phyloP scores from a whole-genome alignment of 768 basidiomycete genomes.

The Austroboletus festivus region DNA sequence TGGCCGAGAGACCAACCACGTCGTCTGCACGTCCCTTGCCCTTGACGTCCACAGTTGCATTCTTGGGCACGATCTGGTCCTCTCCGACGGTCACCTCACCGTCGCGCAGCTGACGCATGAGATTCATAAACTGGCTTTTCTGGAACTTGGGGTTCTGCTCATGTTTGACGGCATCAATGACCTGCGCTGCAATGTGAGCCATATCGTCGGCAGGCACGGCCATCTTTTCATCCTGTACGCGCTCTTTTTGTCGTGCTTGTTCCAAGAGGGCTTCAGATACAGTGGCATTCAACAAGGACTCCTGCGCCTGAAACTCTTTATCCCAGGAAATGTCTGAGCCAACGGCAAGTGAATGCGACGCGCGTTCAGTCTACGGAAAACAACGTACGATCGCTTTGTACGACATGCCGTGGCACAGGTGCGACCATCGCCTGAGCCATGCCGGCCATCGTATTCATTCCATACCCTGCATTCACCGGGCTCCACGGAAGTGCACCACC shows the following conservation, averaged over 20 bases:
- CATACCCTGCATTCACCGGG: conserved; percentile 34
- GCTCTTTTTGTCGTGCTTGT: conserved; percentile 14
- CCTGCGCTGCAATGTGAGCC: conserved; percentile 72
- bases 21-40: conserved; percentile 58
- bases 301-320: conserved; percentile 59
- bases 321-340: conserved; percentile 50
- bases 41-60: conserved; percentile 44
- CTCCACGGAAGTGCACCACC: conserved; percentile 41
- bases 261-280: conserved; percentile 4
- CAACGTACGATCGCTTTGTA: conserved; percentile 45
- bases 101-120: conserved; percentile 86
- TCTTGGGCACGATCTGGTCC: conserved; percentile 66
- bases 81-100: conserved; percentile 75
- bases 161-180: conserved; percentile 71
- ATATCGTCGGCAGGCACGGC: conserved; percentile 55
- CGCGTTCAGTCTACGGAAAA: background rate
- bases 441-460: conserved; percentile 39
- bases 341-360: background rate
- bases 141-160: conserved; percentile 83
- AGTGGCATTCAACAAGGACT: conserved; percentile 36
- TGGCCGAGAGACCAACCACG: conserved; percentile 1
- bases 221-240: conserved; percentile 27
- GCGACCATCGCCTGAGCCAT: conserved; percentile 19
- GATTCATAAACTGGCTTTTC: conserved; percentile 76
- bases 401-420: conserved; percentile 21